These are phyloP conservation scores for Gossypium laxum DNA, from an alignment of 441 rosid species.

Conservation along the genomic window DNA sequence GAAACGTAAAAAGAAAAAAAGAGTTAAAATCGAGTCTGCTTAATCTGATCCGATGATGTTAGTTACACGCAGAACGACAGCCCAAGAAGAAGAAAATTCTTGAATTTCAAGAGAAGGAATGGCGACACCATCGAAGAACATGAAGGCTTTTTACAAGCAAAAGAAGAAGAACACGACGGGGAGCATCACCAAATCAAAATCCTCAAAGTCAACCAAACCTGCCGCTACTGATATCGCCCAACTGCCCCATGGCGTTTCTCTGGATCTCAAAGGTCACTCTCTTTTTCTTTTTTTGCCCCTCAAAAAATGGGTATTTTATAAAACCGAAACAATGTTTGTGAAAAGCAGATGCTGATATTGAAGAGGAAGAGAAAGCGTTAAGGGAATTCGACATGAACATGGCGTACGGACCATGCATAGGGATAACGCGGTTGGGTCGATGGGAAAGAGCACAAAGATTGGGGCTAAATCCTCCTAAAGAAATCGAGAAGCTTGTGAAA, in stretches of 20 bases:
- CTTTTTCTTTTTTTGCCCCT: neutral
- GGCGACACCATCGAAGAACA: conserved; percentile 40
- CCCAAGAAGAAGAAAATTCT: neutral
- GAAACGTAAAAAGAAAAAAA: too few relatives aligned
- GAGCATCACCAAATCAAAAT: conserved; percentile 14
- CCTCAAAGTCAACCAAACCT: conserved; percentile 12
- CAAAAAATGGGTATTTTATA: neutral
- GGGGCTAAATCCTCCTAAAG: conserved; percentile 35
- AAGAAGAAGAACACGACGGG: conserved; percentile 24
- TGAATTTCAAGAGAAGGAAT: conserved; percentile 14
- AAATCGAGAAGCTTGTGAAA: conserved; percentile 26
- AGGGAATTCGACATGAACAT: conserved; percentile 49
- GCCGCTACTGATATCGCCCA: conserved; percentile 21
- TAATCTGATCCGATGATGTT: neutral
- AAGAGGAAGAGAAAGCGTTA: conserved; percentile 23
- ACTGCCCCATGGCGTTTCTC: conserved; percentile 19
- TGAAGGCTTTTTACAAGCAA: conserved; percentile 57
- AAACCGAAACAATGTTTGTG: neutral
- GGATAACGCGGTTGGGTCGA: conserved; percentile 34
- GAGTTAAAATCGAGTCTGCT: too few relatives aligned
- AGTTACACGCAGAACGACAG: neutral
- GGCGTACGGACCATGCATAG: conserved; percentile 46
- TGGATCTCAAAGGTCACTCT: conserved; percentile 27
- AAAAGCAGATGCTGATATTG: conserved; percentile 24
- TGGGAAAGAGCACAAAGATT: conserved; percentile 39